Base-by-base conservation (phyloP, 768 basidiomycete species). In the Suillus americanus region DNA sequence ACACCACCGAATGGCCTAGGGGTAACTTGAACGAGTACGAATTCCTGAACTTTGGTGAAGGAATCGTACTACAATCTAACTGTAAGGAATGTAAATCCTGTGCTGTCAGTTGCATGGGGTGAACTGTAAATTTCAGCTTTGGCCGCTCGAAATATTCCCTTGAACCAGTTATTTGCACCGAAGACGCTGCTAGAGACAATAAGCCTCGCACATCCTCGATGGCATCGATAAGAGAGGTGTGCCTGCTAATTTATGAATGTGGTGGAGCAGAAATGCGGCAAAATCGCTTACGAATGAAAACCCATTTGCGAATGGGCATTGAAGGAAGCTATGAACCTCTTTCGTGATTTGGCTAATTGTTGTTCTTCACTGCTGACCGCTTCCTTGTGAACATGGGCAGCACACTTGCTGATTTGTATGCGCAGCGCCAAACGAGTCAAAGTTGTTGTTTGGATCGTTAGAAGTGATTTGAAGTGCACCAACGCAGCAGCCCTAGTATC, bases 31-130 rank as follows among this genome's bases (percentile, higher is more conserved):
- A 75, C 7, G 14, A 63, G 23, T 71, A 63, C 0, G 2, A 16
- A 35, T 61, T 63, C 38, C 37, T 66, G 3, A 75, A 73, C 18
- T 60, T 68, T 0, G 74, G 74, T 0, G 71, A 67, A 23, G 75
- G 74, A 16, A 70, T 67, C 3, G 60, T n/a, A 5, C 25, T 66
- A 2, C 70, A 65, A 45, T 75, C 66, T 2, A 75, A 4, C 41
- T 76, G 74, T 10, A 75, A 33, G 25, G 69, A 65, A 3, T 75
- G 74, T 45, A 67, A 65, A 66, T 75, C 75, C 62, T 77, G 63
- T 5, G 65, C 55, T 6, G 72, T 77, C 45, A 77, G 30, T 45
- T 73, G 66, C 72, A 75, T 74, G 9, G 68, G 1, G 57, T 74
- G 70, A 0, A 74, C 64, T 1, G 75, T 75, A 37, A 70, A 69